Base-by-base conservation (phyloP, 2,329 filamentous ascomycete genomes). In the Diplodia mutila region DNA sequence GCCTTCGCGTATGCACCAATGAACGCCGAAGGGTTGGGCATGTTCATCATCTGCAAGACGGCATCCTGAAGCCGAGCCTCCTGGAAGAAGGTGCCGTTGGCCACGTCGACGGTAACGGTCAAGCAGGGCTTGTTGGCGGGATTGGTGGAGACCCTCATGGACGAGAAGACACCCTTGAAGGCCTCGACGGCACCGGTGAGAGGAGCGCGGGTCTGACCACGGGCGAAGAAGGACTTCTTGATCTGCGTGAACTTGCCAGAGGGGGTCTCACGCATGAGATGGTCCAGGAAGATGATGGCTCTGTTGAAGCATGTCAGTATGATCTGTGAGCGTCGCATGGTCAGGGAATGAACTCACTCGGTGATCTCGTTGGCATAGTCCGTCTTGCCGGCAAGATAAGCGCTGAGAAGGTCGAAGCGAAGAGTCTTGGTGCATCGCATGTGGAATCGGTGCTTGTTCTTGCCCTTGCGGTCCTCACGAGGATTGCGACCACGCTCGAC, bases 51-150 rank as follows among this genome's bases (percentile, higher is more conserved):
- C 23, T 75, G 71, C 16, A 70, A 54, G 6, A 84, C 69, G 49
- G 79, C 76, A 34, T 78, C 76, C n/a, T 69, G 69, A 8, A 79
- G 72, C 25, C 71, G 70, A 48, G 77, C 74, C 1, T 78, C 69
- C 46, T 82, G 85, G 90, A 92, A 98, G 81, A 99, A 99, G 14
- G 91, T 91, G 0, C 92, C 91, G 75, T 98, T 97, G 67, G 94
- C 90, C 34, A 97, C 91, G 74, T 99, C 94, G 12, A 97, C 88
- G 72, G 97, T 98, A 75, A 99, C 82, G 0, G 91, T 88, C 6
- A 98, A 84, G 9, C 87, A 87, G 29, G 87, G 85, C 37, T 86
- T 84, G 70, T 75, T 67, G 70, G 73, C 69, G 72, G 78, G 73
- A 77, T 81, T 69, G 74, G 92, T 85, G 55, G 90, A 90, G 25